These are phyloP conservation scores for Phoenix dactylifera DNA, from an alignment of 176 grass and related monocot genomes.

Conservation along the genomic window DNA sequence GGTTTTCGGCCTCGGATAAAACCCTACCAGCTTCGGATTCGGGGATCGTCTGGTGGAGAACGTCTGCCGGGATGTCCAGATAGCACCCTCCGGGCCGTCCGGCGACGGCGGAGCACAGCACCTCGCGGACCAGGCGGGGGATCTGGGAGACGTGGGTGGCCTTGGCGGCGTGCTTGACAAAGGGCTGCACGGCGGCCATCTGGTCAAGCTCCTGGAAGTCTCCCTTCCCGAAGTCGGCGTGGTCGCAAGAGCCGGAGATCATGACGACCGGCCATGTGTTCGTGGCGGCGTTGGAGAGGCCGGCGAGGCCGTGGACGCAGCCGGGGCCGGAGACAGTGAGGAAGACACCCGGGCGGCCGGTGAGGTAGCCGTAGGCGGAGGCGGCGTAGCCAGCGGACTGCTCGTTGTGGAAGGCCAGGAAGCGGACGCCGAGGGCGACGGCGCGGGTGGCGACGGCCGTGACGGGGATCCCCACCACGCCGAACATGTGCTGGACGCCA, in stretches of 20 bases:
- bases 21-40: conserved; percentile 46
- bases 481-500: conserved; percentile 77
- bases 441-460: conserved; percentile 76
- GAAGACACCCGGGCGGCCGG: conserved; percentile 49
- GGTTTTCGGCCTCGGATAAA: conserved; percentile 21
- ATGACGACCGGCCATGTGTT: conserved; percentile 85
- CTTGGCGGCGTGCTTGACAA: conserved; percentile 73
- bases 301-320: conserved; percentile 78
- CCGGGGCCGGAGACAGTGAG: conserved; percentile 90
- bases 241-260: conserved; percentile 83
- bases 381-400: conserved; percentile 85
- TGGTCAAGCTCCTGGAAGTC: conserved; percentile 98
- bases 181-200: conserved; percentile 68
- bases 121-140: conserved; percentile 59
- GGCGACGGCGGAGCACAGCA: conserved; percentile 39
- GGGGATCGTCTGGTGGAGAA: conserved; percentile 78
- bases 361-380: conserved; percentile 73
- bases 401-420: conserved; percentile 94
- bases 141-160: conserved; percentile 53
- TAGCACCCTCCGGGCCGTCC: conserved; percentile 76
- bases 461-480: conserved; percentile 88
- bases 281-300: conserved; percentile 70
- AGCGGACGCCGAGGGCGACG: conserved; percentile 52
- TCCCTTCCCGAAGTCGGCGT: conserved; percentile 64
- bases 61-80: conserved; percentile 79